Percentiles rank a stretch among this genome's conserved stretches.
Conservation (phyloP, 2,329 filamentous ascomycete species). For the Esteya vermicola region DNA sequence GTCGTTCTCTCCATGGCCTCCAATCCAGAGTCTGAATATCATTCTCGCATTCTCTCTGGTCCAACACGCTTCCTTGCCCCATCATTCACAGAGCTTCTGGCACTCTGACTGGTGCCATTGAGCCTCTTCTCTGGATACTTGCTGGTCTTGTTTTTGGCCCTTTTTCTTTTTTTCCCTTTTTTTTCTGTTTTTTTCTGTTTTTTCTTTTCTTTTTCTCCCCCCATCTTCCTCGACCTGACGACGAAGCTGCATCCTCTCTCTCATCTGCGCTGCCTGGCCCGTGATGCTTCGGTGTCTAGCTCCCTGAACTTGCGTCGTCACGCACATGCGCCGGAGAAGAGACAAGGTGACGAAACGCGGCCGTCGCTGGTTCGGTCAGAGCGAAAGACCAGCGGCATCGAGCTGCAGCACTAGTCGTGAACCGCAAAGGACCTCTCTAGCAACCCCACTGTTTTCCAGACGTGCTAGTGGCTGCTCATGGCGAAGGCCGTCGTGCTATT, state of each 20-base stretch:
- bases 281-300: neutral
- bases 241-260: neutral
- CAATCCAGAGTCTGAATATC: neutral
- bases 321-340: conserved; percentile 8
- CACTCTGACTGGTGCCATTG: conserved; percentile 1
- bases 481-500: no score
- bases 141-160: neutral
- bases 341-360: neutral
- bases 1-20: neutral
- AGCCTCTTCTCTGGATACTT: neutral
- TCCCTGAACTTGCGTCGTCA: conserved; percentile 6
- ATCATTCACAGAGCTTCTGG: no score
- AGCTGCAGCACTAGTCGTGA: neutral
- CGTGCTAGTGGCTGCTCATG: no score
- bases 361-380: conserved; percentile 1
- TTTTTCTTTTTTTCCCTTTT: no score
- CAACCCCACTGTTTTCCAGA: no score
- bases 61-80: neutral
- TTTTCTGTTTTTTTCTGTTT: neutral
- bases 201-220: neutral
- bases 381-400: no score
- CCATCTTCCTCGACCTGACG: neutral
- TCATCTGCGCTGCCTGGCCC: neutral
- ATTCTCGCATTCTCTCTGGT: neutral
- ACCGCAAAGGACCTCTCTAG: neutral